A percentile compares a stretch with the other conserved stretches of the same genome.
Evolutionary conservation across 495 filamentous ascomycete genomes (phyloP).

Genomic region (Tuber indicum): DNA sequence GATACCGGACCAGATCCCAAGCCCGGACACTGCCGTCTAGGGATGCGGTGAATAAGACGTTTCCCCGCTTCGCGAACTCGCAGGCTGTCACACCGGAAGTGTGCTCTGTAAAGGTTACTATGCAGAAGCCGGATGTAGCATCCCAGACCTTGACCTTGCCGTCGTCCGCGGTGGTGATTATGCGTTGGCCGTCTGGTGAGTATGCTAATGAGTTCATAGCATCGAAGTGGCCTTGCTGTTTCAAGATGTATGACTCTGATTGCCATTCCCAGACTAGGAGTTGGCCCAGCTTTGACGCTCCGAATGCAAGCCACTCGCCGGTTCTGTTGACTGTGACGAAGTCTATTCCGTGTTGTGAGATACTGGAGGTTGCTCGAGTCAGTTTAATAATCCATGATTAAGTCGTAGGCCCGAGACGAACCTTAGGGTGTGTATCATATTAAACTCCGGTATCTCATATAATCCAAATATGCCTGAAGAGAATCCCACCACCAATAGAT

Average conservation of each 20-base stretch:
- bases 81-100: conserved; percentile 91
- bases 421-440: conserved; percentile 78
- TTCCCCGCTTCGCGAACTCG: conserved; percentile 88
- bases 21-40: conserved; percentile 89
- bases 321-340: conserved; percentile 85
- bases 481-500: conserved; percentile 84
- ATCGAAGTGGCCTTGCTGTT: conserved; percentile 95
- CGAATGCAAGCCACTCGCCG: conserved; percentile 96
- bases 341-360: conserved; percentile 93
- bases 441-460: conserved; percentile 96
- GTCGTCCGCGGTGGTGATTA: conserved; percentile 90
- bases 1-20: conserved; percentile 93
- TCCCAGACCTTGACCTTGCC: conserved; percentile 99
- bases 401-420: conserved; percentile 41
- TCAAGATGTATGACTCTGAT: conserved; percentile 97
- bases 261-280: conserved; percentile 99
- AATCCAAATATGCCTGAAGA: conserved; percentile 88
- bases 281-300: conserved; percentile 90
- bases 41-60: conserved; percentile 88
- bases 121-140: conserved; percentile 88
- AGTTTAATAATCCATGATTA: conserved; percentile 16
- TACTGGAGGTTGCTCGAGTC: conserved; percentile 49
- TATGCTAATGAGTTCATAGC: conserved; percentile 91
- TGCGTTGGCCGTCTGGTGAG: conserved; percentile 84
- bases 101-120: conserved; percentile 97